Conservation (phyloP, 2,329 filamentous ascomycete genomes). For the Botrytis hyacinthi region DNA sequence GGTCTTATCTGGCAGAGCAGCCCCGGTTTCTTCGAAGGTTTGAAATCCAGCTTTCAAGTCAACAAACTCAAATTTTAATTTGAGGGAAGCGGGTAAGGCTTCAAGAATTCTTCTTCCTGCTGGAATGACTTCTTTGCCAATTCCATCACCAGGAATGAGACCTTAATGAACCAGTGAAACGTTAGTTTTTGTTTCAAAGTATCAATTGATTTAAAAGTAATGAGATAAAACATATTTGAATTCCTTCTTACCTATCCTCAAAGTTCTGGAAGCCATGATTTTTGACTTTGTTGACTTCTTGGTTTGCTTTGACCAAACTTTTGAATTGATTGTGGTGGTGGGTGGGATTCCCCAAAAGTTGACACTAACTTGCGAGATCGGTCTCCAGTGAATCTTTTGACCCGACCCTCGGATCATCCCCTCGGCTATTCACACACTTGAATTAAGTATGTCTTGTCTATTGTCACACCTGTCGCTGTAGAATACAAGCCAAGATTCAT, state of each 20-base stretch:
- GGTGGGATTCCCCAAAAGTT: constrained; percentile 7
- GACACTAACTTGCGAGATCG: constrained; percentile 4
- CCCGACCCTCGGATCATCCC: neutral
- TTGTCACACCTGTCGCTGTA: neutral
- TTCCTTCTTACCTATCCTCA: constrained; percentile 61
- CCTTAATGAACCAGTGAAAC: constrained; percentile 50
- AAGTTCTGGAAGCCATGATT: constrained; percentile 61
- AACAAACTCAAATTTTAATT: constrained; percentile 90
- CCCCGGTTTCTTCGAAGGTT: constrained; percentile 86
- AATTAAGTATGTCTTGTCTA: neutral
- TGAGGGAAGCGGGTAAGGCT: constrained; percentile 84
- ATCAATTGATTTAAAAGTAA: neutral
- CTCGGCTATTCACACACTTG: neutral
- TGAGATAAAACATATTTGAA: neutral
- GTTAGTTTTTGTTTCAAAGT: constrained; percentile 19
- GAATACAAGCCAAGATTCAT: neutral
- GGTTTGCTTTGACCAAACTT: constrained; percentile 19
- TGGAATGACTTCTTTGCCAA: constrained; percentile 97
- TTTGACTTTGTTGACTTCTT: constrained; percentile 15
- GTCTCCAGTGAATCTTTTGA: neutral
- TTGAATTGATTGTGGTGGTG: neutral
- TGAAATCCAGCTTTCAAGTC: constrained; percentile 92
- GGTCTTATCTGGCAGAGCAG: constrained; percentile 84
- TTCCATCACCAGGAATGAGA: constrained; percentile 96
- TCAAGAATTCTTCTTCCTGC: constrained; percentile 89